Conservation (phyloP, 495 filamentous ascomycete species). For the Tuber magnatum region DNA sequence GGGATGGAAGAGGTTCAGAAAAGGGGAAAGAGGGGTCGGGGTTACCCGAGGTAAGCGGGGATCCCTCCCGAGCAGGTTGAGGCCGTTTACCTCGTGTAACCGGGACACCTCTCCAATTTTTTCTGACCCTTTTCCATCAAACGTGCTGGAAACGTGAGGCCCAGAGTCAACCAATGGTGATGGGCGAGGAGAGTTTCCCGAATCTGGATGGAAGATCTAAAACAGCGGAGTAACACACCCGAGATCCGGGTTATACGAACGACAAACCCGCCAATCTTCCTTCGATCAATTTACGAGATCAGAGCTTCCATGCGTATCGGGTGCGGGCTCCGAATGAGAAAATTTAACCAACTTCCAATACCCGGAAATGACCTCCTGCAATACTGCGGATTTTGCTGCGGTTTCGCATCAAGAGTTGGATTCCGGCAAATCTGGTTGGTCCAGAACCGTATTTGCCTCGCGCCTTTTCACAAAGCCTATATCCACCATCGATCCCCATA, state of each 20-base stretch:
- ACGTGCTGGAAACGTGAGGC: neutral
- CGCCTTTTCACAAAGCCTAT: no score
- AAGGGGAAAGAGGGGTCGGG: neutral
- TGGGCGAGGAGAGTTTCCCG: neutral
- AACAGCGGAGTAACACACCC: neutral
- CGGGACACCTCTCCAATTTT: no score
- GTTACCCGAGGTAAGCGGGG: neutral
- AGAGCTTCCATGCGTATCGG: neutral
- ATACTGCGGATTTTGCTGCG: neutral
- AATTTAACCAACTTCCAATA: neutral
- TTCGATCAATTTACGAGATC: neutral
- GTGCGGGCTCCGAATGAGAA: neutral
- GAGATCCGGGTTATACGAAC: neutral
- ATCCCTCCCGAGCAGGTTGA: neutral
- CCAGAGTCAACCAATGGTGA: conserved; percentile 1
- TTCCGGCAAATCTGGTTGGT: neutral
- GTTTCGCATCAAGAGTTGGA: no score
- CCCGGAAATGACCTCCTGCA: neutral
- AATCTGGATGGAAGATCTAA: neutral
- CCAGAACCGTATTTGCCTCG: no score
- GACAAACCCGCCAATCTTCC: neutral
- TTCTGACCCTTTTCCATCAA: neutral
- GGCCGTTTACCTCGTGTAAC: neutral
- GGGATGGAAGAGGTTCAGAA: neutral
- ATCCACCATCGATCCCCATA: neutral